Evolutionary conservation across 1,284 basidiomycete species (phyloP).

Genomic region (Austroboletus niveus): DNA sequence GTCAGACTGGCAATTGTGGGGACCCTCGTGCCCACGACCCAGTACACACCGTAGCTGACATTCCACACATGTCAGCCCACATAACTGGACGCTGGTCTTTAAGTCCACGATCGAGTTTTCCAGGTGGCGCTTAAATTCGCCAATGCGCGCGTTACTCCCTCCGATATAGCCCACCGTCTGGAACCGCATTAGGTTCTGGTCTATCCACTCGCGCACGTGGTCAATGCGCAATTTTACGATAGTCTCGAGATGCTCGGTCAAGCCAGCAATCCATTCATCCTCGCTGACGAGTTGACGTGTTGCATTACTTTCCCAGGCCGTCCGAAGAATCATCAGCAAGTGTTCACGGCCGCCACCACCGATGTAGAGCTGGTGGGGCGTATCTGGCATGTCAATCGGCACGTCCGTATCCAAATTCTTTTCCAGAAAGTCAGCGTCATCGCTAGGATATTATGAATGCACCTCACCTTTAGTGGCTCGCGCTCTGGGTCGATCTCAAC

Average conservation of each 20-base stretch:
- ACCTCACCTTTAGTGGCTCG: conserved; percentile 49
- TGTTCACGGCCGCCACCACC: conserved; percentile 29
- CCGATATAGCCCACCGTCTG: conserved; percentile 16
- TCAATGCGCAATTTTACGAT: conserved; percentile 42
- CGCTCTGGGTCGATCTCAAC: conserved; percentile 43
- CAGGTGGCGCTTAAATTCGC: conserved; percentile 43
- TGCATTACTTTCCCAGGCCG: conserved; percentile 32
- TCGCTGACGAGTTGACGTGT: conserved; percentile 37
- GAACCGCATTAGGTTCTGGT: conserved; percentile 48
- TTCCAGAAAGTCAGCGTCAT: not conserved
- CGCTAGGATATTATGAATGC: fast-evolving
- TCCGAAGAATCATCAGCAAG: conserved; percentile 29
- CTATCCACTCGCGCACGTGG: conserved; percentile 51
- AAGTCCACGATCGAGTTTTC: conserved; percentile 44
- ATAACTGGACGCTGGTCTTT: conserved; percentile 46
- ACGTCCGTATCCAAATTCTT: conserved; percentile 53
- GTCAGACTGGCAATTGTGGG: conserved; percentile 48
- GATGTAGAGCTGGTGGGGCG: conserved; percentile 38
- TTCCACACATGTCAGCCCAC: conserved; percentile 41
- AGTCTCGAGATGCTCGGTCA: conserved; percentile 38
- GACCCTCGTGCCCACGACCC: conserved; percentile 43
- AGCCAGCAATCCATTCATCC: conserved; percentile 37
- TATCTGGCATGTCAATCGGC: conserved; percentile 38
- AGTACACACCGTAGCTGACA: conserved; percentile 51
- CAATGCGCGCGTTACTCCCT: conserved; percentile 40